A percentile compares a stretch with the other conserved stretches of the same genome.
Conservation (phyloP, 208 protist genomes). For the Wallacemonas rigidus region DNA sequence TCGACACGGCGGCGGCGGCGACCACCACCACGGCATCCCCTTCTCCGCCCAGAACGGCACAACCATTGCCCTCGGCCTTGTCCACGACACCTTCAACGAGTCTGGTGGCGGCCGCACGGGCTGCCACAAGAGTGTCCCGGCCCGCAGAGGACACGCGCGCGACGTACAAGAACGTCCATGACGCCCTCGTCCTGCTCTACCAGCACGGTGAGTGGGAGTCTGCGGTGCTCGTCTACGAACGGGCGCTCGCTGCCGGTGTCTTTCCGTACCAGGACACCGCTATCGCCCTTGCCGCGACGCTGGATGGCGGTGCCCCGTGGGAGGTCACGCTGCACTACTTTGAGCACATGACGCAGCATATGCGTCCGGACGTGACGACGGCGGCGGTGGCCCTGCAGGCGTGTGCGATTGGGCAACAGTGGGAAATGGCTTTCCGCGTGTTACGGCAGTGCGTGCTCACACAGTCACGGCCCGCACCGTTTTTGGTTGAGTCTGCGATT, state of each 20-base stretch:
- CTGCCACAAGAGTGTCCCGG: constrained; percentile 21
- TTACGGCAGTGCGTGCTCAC: constrained; percentile 68
- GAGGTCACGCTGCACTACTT: constrained; percentile 65
- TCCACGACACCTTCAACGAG: not conserved
- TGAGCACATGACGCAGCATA: constrained; percentile 41
- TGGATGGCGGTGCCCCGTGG: constrained; percentile 52
- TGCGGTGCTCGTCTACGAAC: constrained; percentile 51
- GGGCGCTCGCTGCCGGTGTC: constrained; percentile 38
- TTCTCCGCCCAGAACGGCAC: not conserved
- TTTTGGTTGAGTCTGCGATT: constrained; percentile 50
- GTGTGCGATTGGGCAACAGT: constrained; percentile 59
- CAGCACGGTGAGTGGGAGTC: constrained; percentile 59
- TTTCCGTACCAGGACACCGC: constrained; percentile 54
- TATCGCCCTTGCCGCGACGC: constrained; percentile 28
- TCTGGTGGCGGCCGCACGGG: constrained; percentile 28
- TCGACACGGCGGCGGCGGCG: not conserved
- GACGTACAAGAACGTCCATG: constrained; percentile 10
- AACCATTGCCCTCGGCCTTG: not conserved
- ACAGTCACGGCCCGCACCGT: constrained; percentile 40
- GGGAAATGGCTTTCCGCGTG: constrained; percentile 66
- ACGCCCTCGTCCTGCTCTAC: constrained; percentile 21
- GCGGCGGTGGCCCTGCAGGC: constrained; percentile 60
- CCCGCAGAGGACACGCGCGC: constrained; percentile 15
- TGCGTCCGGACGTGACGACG: constrained; percentile 60
- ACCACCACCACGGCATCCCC: not conserved